Percentiles rank a stretch among this genome's conserved stretches.
Evolutionary conservation across 2,329 filamentous ascomycete genomes (phyloP).

Genomic region (Colletotrichum aenigma): DNA sequence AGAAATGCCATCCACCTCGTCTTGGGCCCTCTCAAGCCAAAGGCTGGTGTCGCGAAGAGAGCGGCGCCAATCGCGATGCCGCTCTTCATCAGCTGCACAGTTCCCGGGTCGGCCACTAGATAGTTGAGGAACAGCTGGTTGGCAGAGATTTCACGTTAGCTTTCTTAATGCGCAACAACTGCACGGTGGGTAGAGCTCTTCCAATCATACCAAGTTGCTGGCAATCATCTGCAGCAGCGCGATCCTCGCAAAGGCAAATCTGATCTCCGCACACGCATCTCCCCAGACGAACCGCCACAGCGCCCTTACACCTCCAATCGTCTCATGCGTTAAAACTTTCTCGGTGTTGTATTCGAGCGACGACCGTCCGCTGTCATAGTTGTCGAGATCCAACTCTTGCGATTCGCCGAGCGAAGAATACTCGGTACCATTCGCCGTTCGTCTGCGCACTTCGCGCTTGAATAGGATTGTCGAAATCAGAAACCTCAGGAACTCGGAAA

Average conservation of each 20-base stretch:
- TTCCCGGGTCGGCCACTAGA: constrained; percentile 32
- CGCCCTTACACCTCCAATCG: neutral
- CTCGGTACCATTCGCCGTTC: neutral
- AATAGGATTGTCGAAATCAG: constrained; percentile 30
- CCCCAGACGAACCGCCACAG: constrained; percentile 20
- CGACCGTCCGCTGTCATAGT: neutral
- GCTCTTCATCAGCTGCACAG: constrained; percentile 31
- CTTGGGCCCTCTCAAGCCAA: constrained; percentile 26
- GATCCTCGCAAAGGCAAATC: constrained; percentile 31
- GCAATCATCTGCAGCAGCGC: constrained; percentile 35
- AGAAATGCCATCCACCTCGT: constrained; percentile 34
- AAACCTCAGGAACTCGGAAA: constrained; percentile 32
- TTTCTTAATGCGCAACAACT: neutral
- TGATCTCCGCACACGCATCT: constrained; percentile 26
- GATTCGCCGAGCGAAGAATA: constrained; percentile 2
- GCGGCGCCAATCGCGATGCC: constrained; percentile 32
- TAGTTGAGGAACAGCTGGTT: constrained; percentile 32
- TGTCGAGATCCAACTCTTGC: constrained; percentile 11
- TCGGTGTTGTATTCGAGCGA: neutral
- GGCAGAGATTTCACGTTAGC: neutral
- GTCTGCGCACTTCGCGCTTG: constrained; percentile 22
- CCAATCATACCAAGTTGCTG: constrained; percentile 30
- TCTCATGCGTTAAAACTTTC: neutral
- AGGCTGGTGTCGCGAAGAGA: constrained; percentile 26
- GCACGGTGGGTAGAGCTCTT: neutral